These are phyloP conservation scores for Colletotrichum sp. DNA, from an alignment of 2,329 filamentous ascomycete species.

Conservation along the genomic window DNA sequence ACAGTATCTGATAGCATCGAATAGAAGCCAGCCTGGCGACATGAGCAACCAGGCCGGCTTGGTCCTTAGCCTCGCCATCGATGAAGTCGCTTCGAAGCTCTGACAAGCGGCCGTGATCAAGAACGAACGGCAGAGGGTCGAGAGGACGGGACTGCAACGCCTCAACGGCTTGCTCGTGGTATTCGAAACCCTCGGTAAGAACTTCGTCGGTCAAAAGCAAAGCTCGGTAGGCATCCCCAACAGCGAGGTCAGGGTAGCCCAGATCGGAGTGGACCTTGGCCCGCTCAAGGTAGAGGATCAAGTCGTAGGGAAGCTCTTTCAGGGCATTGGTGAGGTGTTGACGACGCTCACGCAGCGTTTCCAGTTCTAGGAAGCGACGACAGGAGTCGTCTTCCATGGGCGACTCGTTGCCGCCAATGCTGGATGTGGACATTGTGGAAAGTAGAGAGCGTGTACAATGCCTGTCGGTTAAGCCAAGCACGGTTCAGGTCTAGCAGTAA, in stretches of 20 bases:
- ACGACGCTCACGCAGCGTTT: conserved; percentile 57
- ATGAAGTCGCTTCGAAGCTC: conserved; percentile 31
- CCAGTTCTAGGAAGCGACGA: conserved; percentile 25
- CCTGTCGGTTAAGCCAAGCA: neutral
- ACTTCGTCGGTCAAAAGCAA: conserved; percentile 87
- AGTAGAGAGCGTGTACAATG: neutral
- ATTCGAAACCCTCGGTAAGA: conserved; percentile 80
- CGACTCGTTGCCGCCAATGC: conserved; percentile 10
- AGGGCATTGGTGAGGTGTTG: conserved; percentile 62
- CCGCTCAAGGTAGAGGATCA: conserved; percentile 70
- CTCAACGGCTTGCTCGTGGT: conserved; percentile 71
- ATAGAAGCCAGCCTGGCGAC: conserved; percentile 57
- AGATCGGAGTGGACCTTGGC: conserved; percentile 74
- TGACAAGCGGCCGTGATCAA: conserved; percentile 47
- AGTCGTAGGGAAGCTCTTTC: conserved; percentile 59
- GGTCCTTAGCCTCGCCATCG: conserved; percentile 36
- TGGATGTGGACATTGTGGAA: conserved; percentile 11
- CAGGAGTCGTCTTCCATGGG: neutral
- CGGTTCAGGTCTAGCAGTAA: neutral
- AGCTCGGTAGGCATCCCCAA: conserved; percentile 88
- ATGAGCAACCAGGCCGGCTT: conserved; percentile 36
- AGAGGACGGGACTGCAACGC: conserved; percentile 47
- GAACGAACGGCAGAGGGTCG: conserved; percentile 46
- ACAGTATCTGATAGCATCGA: conserved; percentile 63
- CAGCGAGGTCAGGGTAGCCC: conserved; percentile 88